Base-by-base conservation (phyloP, 2,329 filamentous ascomycete species). In the Lecanicillium sp. region DNA sequence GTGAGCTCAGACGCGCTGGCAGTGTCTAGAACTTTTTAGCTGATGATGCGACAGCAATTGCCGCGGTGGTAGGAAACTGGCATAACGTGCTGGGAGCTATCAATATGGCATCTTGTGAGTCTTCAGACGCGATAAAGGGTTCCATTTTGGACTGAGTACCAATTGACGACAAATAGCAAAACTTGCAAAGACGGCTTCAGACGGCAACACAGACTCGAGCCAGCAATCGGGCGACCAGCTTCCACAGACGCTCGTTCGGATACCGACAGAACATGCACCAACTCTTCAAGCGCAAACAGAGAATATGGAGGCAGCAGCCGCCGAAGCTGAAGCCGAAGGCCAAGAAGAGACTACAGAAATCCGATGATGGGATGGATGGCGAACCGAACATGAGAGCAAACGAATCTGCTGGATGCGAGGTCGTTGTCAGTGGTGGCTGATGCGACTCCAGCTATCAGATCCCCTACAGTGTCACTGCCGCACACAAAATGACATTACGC, bases 21-120 rank as follows among this genome's bases (percentile, higher is more conserved):
- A 28, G 29, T 33, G 14, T 27, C 35, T 11, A 43, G 45, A 45
- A 44, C 51, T 18, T n/a, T 18, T 20, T 10, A n/a, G 36, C 51
- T 58, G 31, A 61, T 45, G n/a, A 43, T 40, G 37, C 28, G 33
- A 56, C n/a, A 87, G 85, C 84, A 44, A 87, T 94, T 52, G 86
- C 87, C 29, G 75, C 81, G n/a, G 86, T 94, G 17, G 69, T 94
- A 56, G 77, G 81, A 38, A 94, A 92, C 58, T 94, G 87, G 87
- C 83, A 89, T 59, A 89, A 87, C 51, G 86, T 94, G 47, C 71
- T 94, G 44, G 73, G 83, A 47, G 85, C 85, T 30, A 89, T 94
- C 54, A 84, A 84, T 54, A 89, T 92, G 84, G 87, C 87, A 45
- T 89, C 84, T 44, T 74, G 85, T 89, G 71, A 54, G 78, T 65